These are phyloP conservation scores for Ganoderma sp. DNA, from an alignment of 1,284 basidiomycete genomes.

Conservation along the genomic window DNA sequence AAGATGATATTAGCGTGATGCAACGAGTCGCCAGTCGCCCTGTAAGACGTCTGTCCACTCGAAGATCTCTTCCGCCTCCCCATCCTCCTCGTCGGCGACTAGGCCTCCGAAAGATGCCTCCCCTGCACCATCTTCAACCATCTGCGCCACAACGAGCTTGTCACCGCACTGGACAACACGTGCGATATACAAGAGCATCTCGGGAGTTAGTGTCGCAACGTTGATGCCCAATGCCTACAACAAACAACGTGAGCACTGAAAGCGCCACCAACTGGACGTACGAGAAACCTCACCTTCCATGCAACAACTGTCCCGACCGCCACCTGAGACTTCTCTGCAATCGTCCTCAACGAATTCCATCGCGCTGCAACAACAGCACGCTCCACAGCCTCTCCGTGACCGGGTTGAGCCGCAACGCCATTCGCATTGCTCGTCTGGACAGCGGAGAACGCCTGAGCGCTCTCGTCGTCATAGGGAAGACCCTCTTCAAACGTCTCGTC, in stretches of 20 bases:
- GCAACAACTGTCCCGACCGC: slow-evolving; percentile 47
- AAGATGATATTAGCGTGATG: background rate
- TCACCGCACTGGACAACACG: slow-evolving; percentile 41
- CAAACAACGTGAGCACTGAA: background rate
- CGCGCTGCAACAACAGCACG: slow-evolving; percentile 48
- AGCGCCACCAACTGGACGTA: background rate
- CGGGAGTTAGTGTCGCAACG: slow-evolving; percentile 57
- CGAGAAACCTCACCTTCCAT: slow-evolving; percentile 55
- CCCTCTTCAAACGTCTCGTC: slow-evolving; percentile 29
- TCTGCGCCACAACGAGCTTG: slow-evolving; percentile 39
- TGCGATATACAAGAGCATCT: slow-evolving; percentile 53
- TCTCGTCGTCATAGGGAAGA: slow-evolving; percentile 35
- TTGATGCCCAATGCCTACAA: slow-evolving; percentile 58
- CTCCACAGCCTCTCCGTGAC: slow-evolving; percentile 38
- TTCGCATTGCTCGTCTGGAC: background rate
- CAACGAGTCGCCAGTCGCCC: slow-evolving; percentile 39
- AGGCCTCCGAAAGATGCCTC: slow-evolving; percentile 35
- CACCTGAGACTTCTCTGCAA: slow-evolving; percentile 44
- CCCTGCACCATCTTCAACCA: slow-evolving; percentile 26
- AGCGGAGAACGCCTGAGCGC: background rate
- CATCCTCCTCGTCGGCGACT: slow-evolving; percentile 29
- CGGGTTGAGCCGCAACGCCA: background rate
- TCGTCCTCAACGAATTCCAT: slow-evolving; percentile 46
- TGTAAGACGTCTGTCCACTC: slow-evolving; percentile 37
- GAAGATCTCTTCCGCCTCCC: slow-evolving; percentile 33